Conservation (phyloP, 1,284 basidiomycete species). For the Neolentinus lepideus region DNA sequence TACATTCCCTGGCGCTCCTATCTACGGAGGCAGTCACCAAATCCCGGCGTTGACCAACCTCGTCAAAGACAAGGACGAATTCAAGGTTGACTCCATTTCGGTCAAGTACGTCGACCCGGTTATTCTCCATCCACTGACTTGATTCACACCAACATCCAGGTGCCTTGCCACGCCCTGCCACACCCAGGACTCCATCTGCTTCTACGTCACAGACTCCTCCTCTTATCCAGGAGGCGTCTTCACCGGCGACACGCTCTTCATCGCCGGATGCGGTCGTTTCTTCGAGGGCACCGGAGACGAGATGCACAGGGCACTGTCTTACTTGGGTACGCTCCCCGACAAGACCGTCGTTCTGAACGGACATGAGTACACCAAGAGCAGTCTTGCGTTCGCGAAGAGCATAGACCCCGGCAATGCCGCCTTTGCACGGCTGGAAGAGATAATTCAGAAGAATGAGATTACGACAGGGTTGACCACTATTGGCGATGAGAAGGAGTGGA, state of each 20-base stretch:
- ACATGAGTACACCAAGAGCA: constrained; percentile 85
- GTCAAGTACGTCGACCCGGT: constrained; percentile 48
- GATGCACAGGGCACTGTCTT: constrained; percentile 79
- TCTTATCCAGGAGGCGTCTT: constrained; percentile 75
- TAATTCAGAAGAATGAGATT: constrained; percentile 44
- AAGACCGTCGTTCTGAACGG: constrained; percentile 85
- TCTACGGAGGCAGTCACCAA: constrained; percentile 81
- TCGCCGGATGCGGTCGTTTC: constrained; percentile 93
- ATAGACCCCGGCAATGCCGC: constrained; percentile 63
- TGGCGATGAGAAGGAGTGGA: constrained; percentile 81
- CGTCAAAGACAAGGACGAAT: constrained; percentile 75
- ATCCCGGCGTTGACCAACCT: constrained; percentile 64
- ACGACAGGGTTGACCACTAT: constrained; percentile 81
- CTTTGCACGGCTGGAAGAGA: constrained; percentile 44
- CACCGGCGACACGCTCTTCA: constrained; percentile 95
- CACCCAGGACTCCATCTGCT: constrained; percentile 95
- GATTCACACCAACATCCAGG: constrained; percentile 27
- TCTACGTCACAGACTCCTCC: constrained; percentile 59
- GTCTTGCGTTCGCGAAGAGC: constrained; percentile 52
- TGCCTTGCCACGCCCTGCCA: constrained; percentile 92
- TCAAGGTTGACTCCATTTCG: constrained; percentile 64
- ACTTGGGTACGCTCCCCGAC: constrained; percentile 72
- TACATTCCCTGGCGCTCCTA: constrained; percentile 59
- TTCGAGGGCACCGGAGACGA: constrained; percentile 87
- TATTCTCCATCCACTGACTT: not conserved